Conservation (phyloP, 306 rosid species). For the Trifolium fragiferum region DNA sequence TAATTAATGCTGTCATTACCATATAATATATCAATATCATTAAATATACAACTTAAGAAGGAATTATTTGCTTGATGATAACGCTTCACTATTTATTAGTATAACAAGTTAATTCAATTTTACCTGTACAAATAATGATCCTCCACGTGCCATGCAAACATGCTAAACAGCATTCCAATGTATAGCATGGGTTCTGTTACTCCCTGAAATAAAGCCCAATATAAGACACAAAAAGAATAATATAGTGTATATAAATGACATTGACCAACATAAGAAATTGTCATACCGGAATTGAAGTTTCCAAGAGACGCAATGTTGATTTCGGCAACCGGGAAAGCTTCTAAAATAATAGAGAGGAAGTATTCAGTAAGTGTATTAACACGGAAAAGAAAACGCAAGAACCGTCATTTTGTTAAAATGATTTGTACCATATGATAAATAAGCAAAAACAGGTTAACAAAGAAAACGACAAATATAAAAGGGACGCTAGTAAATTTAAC, state of each 20-base stretch:
- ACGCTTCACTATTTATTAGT: neutral
- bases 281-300: conserved; percentile 80
- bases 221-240: conserved; percentile 6
- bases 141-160: conserved; percentile 99
- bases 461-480: conserved; percentile 16
- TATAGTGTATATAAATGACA: conserved; percentile 28
- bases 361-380: conserved; percentile 35
- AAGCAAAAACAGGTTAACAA: conserved; percentile 2
- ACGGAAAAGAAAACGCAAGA: conserved; percentile 29
- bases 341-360: conserved; percentile 50
- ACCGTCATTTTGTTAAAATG: conserved; percentile 18
- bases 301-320: conserved; percentile 83
- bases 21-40: conserved; percentile 29
- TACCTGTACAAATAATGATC: conserved; percentile 97
- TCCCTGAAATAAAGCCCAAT: conserved; percentile 68
- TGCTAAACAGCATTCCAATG: conserved; percentile 95
- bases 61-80: conserved; percentile 26
- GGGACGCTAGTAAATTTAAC: conserved; percentile 43
- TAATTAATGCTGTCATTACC: conserved; percentile 82
- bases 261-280: conserved; percentile 24
- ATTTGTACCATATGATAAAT: conserved; percentile 8
- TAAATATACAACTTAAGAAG: conserved; percentile 26
- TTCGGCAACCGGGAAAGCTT: conserved; percentile 83
- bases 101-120: conserved; percentile 30
- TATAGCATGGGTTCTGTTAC: conserved; percentile 98